A percentile compares a stretch with the other conserved stretches of the same genome.
Conservation (phyloP, 177 flowering plant genomes). For the Vitis hybrid region DNA sequence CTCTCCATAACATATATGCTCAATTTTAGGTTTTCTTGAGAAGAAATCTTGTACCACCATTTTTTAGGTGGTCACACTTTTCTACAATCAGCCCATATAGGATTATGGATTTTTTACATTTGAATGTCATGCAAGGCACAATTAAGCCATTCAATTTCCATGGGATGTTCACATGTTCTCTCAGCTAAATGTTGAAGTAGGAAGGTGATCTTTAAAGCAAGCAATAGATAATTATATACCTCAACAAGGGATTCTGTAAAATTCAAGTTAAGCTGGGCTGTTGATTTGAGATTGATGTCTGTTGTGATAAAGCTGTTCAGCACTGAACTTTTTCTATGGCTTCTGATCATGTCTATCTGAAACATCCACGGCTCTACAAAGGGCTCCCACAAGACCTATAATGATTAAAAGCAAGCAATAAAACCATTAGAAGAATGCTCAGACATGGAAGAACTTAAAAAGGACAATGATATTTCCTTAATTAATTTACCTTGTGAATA, state of each 20-base stretch:
- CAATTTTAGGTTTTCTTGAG: no score
- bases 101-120: background rate
- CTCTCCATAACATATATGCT: no score
- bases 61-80: background rate
- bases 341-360: conserved; percentile 45
- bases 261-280: conserved; percentile 69
- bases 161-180: no score
- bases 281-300: conserved; percentile 54
- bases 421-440: background rate
- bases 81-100: background rate
- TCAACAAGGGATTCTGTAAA: conserved; percentile 76
- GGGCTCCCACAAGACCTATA: conserved; percentile 95
- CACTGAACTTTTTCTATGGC: conserved; percentile 38
- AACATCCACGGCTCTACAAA: conserved; percentile 88
- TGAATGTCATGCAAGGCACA: background rate
- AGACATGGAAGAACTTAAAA: background rate
- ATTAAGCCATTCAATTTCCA: background rate
- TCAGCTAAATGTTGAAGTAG: background rate
- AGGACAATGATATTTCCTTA: background rate
- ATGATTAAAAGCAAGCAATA: conserved; percentile 11
- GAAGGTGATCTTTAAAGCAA: background rate
- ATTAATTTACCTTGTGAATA: conserved; percentile 66
- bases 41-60: no score
- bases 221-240: conserved; percentile 38
- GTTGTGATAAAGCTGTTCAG: conserved; percentile 44